Base-by-base conservation (phyloP, 2,329 filamentous ascomycete genomes). In the Cadophora sp. region DNA sequence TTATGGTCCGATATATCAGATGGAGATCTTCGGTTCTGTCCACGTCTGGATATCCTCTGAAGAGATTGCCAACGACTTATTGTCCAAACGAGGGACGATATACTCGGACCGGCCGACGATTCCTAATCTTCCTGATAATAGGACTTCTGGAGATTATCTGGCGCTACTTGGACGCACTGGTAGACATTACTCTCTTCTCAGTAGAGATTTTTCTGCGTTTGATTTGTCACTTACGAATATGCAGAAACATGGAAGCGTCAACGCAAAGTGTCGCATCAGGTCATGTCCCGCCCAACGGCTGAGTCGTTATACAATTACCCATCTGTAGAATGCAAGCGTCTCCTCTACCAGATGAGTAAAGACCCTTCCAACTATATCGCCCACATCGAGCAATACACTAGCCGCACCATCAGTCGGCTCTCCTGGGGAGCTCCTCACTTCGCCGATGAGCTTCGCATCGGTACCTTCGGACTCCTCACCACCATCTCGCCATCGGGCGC, bases 1-100 rank as follows among this genome's bases (percentile, higher is more conserved):
- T 37, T 84, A 81, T 67, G 82, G 83, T 0, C 81, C 82, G 8
- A 84, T 84, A 65, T 84, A 83, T 71, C 78, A 83, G 72, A 80
- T 79, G 58, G 77, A 82, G 67, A 82, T 83, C 24, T 84, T 84
- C 48, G 83, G 82, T 24, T 78, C 77, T 3, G 77, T 80, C 4
- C 82, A 84, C 69, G 79, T 85, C 56, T 84, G 82, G 83, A 84
- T 84, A 62, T 82, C 82, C 9, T 81, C 80, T 1, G 82, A 84
- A 70, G 67, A 78, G 50, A 74, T 84, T n/a, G 83, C 82, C 27
- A 77, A 81, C 43, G 82, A 85, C 60, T 75, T 85, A 5, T 76
- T 85, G 5, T 78, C 82, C 22, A 79, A 80, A 46, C 74, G 81
- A 19, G 79, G 80, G 2, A 64, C 73, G 31, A 82, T 81, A 71